Conservation (phyloP, 495 filamentous ascomycete species). For the Bryoglossum gracile region DNA sequence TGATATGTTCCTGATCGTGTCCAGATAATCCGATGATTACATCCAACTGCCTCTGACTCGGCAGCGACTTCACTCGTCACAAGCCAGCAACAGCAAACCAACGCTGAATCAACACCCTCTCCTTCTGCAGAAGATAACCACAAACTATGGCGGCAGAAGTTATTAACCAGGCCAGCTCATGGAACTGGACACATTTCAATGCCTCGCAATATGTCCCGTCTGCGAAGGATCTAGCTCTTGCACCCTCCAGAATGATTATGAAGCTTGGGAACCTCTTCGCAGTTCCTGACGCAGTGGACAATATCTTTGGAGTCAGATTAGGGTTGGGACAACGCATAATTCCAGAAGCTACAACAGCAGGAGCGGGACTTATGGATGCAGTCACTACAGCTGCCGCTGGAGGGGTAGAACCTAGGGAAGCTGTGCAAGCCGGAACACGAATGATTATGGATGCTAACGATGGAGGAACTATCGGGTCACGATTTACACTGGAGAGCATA, state of each 20-base stretch:
- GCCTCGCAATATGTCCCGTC: conserved; percentile 28
- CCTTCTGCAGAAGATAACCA: neutral
- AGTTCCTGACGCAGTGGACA: conserved; percentile 56
- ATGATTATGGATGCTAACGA: conserved; percentile 30
- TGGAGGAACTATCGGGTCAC: conserved; percentile 28
- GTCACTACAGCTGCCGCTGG: conserved; percentile 32
- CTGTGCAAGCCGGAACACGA: conserved; percentile 25
- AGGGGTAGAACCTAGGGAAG: conserved; percentile 25
- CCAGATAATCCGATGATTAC: neutral
- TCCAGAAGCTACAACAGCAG: conserved; percentile 44
- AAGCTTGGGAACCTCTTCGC: conserved; percentile 51
- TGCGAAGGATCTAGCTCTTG: conserved; percentile 46
- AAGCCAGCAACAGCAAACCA: no score
- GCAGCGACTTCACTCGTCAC: neutral
- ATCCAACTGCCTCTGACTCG: neutral
- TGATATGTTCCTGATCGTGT: neutral
- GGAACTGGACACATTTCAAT: conserved; percentile 26
- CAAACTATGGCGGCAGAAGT: conserved; percentile 15
- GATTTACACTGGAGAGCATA: conserved; percentile 44
- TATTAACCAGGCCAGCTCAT: conserved; percentile 17
- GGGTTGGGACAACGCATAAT: conserved; percentile 51
- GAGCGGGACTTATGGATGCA: conserved; percentile 18
- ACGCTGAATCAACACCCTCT: neutral
- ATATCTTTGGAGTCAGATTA: conserved; percentile 33
- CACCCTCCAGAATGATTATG: conserved; percentile 56